phyloP scores from a whole-genome alignment of 2,329 filamentous ascomycete species.

The Thielaviopsis populi region DNA sequence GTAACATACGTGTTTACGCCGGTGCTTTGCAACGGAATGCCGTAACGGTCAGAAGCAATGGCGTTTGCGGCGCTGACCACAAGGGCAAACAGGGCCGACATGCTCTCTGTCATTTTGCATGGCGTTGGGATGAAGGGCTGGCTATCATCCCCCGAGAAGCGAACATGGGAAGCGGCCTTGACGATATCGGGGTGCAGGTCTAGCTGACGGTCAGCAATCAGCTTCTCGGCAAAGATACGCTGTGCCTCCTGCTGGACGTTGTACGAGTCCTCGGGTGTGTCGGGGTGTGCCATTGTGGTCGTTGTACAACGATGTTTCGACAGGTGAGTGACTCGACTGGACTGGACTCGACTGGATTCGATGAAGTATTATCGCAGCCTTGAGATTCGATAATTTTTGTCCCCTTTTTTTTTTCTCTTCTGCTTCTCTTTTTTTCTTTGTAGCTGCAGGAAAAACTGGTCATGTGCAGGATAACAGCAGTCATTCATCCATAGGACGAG shows the following conservation, averaged over 20 bases:
- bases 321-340: not conserved
- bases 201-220: not conserved
- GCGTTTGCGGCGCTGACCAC: slow-evolving; percentile 19
- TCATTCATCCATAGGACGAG: not conserved
- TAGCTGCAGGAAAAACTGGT: not conserved
- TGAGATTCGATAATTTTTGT: too few relatives aligned
- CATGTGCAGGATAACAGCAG: not conserved
- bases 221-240: slow-evolving; percentile 5
- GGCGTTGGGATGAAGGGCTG: slow-evolving; percentile 21
- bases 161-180: not conserved
- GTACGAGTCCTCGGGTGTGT: not conserved
- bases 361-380: not conserved
- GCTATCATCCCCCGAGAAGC: slow-evolving; percentile 18
- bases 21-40: slow-evolving; percentile 12
- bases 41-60: slow-evolving; percentile 13
- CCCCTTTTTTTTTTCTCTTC: not conserved
- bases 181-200: not conserved
- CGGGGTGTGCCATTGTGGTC: not conserved
- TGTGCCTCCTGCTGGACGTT: slow-evolving; percentile 7
- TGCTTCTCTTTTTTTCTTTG: too few relatives aligned
- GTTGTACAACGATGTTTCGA: not conserved
- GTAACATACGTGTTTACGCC: slow-evolving; percentile 15
- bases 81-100: slow-evolving; percentile 25
- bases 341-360: not conserved
- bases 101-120: slow-evolving; percentile 31